Percentiles rank a stretch among this genome's conserved stretches.
Evolutionary conservation across 1,284 basidiomycete species (phyloP).

Genomic region (Leucoagaricus sp.): DNA sequence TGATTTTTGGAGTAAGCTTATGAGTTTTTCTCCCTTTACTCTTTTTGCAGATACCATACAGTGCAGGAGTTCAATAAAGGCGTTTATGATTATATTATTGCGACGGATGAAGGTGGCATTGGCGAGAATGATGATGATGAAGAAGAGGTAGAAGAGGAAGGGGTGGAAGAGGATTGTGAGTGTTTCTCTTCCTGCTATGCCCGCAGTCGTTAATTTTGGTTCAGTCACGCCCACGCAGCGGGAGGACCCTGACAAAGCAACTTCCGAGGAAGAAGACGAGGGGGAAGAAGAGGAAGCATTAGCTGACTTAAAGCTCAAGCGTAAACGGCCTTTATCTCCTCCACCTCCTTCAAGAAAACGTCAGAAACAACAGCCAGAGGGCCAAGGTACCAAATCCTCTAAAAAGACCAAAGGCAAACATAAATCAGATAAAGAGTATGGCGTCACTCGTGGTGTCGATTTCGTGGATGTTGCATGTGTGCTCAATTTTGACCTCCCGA

Average conservation of each 20-base stretch:
- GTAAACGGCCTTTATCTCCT: slow-evolving; percentile 11
- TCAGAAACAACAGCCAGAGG: slow-evolving; percentile 10
- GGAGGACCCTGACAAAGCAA: slow-evolving; percentile 25
- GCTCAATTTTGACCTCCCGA: slow-evolving; percentile 97
- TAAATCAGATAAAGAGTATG: slow-evolving; percentile 76
- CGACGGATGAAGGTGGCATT: slow-evolving; percentile 85
- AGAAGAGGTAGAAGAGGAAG: slow-evolving; percentile 38
- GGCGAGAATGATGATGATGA: slow-evolving; percentile 54
- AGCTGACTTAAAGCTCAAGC: background rate
- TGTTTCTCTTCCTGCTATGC: background rate
- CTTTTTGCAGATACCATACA: slow-evolving; percentile 77
- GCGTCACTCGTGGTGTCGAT: slow-evolving; percentile 95
- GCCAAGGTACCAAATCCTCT: slow-evolving; percentile 2
- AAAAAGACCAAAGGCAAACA: slow-evolving; percentile 7
- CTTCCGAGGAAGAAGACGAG: background rate
- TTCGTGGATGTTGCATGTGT: slow-evolving; percentile 98
- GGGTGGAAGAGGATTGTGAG: slow-evolving; percentile 50
- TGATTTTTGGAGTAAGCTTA: slow-evolving; percentile 7
- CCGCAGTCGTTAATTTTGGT: slow-evolving; percentile 8
- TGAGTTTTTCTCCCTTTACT: background rate
- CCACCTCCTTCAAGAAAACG: slow-evolving; percentile 6
- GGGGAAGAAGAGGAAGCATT: slow-evolving; percentile 5
- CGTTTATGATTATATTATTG: slow-evolving; percentile 98
- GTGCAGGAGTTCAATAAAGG: slow-evolving; percentile 99
- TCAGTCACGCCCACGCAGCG: slow-evolving; percentile 61